phyloP scores from a whole-genome alignment of 148 eudicot genomes.

The Camellia lanceoleosa region DNA sequence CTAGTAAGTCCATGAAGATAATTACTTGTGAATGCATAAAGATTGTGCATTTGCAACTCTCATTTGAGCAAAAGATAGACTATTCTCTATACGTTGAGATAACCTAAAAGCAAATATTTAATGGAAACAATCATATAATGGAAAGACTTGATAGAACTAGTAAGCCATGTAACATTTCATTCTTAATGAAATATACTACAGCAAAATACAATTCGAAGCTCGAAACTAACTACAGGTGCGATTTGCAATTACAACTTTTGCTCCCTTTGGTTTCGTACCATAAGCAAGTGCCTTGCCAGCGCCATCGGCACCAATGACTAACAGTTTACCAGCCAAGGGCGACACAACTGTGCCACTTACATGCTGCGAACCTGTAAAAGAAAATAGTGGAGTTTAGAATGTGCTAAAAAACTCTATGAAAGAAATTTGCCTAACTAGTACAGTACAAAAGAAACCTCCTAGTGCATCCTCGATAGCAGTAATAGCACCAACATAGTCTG shows the following conservation, averaged over 20 bases:
- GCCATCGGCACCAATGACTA: slow-evolving; percentile 91
- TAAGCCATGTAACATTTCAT: background rate
- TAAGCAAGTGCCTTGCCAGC: slow-evolving; percentile 93
- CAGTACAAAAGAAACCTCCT: slow-evolving; percentile 41
- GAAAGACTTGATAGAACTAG: background rate
- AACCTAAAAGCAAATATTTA: background rate
- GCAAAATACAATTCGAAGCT: slow-evolving; percentile 5
- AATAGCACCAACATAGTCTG: slow-evolving; percentile 77
- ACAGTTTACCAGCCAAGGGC: slow-evolving; percentile 66
- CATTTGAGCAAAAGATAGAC: background rate
- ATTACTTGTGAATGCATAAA: background rate
- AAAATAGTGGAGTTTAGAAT: background rate
- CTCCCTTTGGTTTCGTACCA: slow-evolving; percentile 86
- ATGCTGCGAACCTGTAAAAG: slow-evolving; percentile 32
- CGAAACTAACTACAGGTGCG: slow-evolving; percentile 64
- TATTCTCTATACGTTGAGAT: too few species aligned
- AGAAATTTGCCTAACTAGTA: background rate
- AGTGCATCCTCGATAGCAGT: slow-evolving; percentile 67
- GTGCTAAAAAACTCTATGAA: background rate
- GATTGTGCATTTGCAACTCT: background rate
- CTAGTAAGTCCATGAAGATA: too few species aligned
- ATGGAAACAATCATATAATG: background rate
- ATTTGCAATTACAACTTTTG: slow-evolving; percentile 73
- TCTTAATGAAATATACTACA: background rate
- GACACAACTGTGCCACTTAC: slow-evolving; percentile 35